Base-by-base conservation (phyloP, 192 early-diverging fungal genomes). In the Geranomyces michiganensis region DNA sequence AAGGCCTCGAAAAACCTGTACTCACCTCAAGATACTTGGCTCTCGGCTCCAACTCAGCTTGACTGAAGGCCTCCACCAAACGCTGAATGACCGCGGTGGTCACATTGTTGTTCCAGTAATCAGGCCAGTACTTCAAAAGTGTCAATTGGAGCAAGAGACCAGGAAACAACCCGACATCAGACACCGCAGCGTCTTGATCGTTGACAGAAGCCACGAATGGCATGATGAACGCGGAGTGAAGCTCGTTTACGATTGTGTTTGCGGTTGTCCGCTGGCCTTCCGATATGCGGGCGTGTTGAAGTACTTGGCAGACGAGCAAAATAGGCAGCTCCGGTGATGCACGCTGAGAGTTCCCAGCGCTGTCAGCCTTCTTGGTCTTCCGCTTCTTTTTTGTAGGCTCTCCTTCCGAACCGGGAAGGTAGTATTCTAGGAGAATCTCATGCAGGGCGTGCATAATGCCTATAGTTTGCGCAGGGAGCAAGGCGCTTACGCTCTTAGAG, bases 391-490 rank as follows among this genome's bases (percentile, higher is more conserved):
- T 31, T 27, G 58, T 12, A 5, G 72, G 32, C 22, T 53, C 62
- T 13, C 9, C 30, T 14, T 71, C 44, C 30, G 31, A 17, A 13
- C n/a, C 5, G 27, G 65, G 29, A 44, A 73, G 29, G 62, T 44
- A 58, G 53, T 67, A 56, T 15, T 59, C 56, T 6, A 36, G n/a
- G 30, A 73, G 30, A 15, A 21, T 45, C 12, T 44, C 44, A 14
- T 31, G 14, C 12, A 74, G 5, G 5, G 31, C 19, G 10, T 32
- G 36, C 49, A 74, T 31, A 19, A 74, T 7, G 14, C 17, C 65
- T 36, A 74, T 53, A 10, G 43, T 66, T 31, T 74, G 73, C 10
- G 66, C 73, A 27, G 73, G 66, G 7, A 74, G 65, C 14, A 74
- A 36, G 26, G 58, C 58, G 5, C 4, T 9, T 8, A 60, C 17